Evolutionary conservation across 1,284 basidiomycete species (phyloP).

Genomic region (Sporisorium iseilematis-ciliati): DNA sequence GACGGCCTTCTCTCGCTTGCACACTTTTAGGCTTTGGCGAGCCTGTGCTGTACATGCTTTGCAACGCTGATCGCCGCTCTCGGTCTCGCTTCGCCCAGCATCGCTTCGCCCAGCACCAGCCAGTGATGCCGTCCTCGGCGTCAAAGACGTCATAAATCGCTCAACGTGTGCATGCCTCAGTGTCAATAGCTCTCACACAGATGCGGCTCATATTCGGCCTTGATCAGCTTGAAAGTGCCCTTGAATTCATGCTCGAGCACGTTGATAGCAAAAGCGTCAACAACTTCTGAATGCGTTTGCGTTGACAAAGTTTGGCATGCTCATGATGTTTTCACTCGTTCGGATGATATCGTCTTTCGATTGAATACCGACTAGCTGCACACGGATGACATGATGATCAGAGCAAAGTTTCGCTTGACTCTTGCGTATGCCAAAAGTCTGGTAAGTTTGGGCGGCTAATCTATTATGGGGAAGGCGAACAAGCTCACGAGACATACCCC

Average conservation of each 20-base stretch:
- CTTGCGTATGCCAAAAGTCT: background rate
- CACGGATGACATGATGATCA: background rate
- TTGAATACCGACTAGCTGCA: constrained; percentile 1
- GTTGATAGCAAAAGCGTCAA: background rate
- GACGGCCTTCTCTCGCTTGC: constrained; percentile 3
- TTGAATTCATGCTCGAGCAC: background rate
- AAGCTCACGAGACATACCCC: constrained; percentile 29
- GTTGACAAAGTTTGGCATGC: background rate
- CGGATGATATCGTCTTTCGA: constrained; percentile 7
- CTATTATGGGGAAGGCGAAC: background rate
- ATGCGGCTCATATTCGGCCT: constrained; percentile 13
- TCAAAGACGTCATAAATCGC: constrained; percentile 1
- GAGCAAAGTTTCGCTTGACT: background rate
- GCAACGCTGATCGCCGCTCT: background rate
- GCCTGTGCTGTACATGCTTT: constrained; percentile 1
- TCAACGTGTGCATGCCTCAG: constrained; percentile 2
- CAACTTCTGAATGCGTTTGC: background rate
- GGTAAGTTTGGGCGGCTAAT: background rate
- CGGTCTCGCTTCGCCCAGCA: background rate
- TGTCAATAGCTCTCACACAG: constrained; percentile 6
- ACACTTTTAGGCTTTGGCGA: constrained; percentile 5
- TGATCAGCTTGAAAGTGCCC: background rate
- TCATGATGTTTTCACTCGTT: constrained; percentile 3
- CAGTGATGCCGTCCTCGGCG: background rate
- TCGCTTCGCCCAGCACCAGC: background rate